These are phyloP conservation scores for Carex cristatella DNA, from an alignment of 176 grass and related monocot species.

Conservation along the genomic window DNA sequence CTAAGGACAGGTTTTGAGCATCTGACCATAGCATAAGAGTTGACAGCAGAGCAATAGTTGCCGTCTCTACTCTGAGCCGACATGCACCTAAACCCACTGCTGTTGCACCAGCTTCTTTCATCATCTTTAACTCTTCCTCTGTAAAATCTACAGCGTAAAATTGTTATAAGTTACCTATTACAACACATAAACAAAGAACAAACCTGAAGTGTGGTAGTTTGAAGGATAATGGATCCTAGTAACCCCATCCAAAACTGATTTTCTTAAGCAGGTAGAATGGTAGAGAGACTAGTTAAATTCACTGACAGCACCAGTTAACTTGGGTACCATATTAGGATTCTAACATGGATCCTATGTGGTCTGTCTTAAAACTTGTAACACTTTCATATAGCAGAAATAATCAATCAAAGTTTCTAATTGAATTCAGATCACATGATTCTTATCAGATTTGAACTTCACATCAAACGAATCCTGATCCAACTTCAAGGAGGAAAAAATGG, in stretches of 20 bases:
- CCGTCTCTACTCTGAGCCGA: conserved; percentile 81
- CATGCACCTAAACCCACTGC: conserved; percentile 63
- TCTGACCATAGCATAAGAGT: conserved; percentile 91
- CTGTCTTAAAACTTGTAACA: not conserved
- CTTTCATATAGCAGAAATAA: not conserved
- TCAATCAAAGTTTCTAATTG: not conserved
- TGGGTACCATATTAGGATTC: not conserved
- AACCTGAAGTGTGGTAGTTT: no score
- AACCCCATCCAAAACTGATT: not conserved
- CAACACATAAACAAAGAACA: not conserved
- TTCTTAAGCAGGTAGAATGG: not conserved
- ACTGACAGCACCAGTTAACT: not conserved
- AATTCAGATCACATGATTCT: not conserved
- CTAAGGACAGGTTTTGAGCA: conserved; percentile 22
- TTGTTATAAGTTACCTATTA: not conserved
- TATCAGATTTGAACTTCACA: not conserved
- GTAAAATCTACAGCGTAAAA: conserved; percentile 59
- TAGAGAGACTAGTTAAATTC: not conserved
- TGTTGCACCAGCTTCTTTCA: conserved; percentile 53
- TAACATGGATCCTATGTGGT: not conserved
- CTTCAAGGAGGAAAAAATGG: not conserved
- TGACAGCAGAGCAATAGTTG: conserved; percentile 61
- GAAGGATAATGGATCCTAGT: not conserved
- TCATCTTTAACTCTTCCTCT: conserved; percentile 55
- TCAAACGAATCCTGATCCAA: not conserved